These are phyloP conservation scores for Sordariomycetes sp. DNA, from an alignment of 2,329 filamentous ascomycete species.

Conservation along the genomic window DNA sequence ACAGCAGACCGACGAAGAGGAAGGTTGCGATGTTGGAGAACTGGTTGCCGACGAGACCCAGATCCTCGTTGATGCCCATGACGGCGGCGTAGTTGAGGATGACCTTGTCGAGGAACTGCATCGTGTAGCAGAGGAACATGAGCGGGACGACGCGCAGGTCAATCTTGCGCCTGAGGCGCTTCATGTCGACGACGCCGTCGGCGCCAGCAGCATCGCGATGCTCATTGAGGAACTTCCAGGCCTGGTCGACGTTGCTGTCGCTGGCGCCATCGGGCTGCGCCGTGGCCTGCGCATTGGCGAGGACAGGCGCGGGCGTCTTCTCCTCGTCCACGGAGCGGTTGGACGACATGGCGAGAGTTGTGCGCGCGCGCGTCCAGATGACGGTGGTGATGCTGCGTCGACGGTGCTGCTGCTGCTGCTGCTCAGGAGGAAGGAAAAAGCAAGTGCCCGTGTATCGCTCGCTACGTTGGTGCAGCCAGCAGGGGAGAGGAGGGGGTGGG, in stretches of 20 bases:
- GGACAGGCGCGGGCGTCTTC: not conserved
- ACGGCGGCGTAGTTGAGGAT: slow-evolving; percentile 57
- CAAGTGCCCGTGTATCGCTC: too few species aligned
- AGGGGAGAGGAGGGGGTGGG: too few species aligned
- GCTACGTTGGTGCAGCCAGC: too few species aligned
- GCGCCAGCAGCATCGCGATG: slow-evolving; percentile 26
- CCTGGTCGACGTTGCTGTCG: slow-evolving; percentile 25
- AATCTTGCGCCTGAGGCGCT: slow-evolving; percentile 41
- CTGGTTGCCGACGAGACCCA: slow-evolving; percentile 45
- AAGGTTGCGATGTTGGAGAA: slow-evolving; percentile 54
- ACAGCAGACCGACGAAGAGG: slow-evolving; percentile 52
- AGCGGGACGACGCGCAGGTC: slow-evolving; percentile 51
- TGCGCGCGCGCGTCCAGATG: too few species aligned
- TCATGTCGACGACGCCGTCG: slow-evolving; percentile 28
- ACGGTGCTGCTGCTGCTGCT: too few species aligned
- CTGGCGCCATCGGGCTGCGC: not conserved
- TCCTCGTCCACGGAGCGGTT: not conserved
- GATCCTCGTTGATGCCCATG: slow-evolving; percentile 50
- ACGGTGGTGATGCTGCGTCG: too few species aligned
- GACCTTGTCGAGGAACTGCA: slow-evolving; percentile 57
- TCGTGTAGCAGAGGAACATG: slow-evolving; percentile 53
- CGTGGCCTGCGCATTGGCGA: not conserved
- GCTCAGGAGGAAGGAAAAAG: too few species aligned
- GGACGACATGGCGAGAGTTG: not conserved
- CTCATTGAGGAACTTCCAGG: slow-evolving; percentile 34